Percentiles rank a stretch among this genome's conserved stretches.
Evolutionary conservation across 768 basidiomycete species (phyloP).

Genomic region (Filobasidium floriforme): DNA sequence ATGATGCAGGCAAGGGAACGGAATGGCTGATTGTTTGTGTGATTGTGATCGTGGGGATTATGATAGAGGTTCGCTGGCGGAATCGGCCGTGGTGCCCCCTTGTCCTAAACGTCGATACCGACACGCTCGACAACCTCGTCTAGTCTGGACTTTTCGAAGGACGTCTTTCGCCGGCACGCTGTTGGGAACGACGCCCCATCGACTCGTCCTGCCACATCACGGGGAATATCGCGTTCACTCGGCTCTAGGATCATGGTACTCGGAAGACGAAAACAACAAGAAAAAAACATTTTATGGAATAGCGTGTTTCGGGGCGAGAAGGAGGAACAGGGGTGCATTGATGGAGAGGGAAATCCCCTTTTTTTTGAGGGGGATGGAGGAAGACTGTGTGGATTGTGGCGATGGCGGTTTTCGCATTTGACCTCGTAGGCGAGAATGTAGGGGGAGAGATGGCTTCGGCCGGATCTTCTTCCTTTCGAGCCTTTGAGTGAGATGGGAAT

Average conservation of each 20-base stretch:
- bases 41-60: too few species aligned
- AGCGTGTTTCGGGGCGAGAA: background rate
- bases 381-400: too few species aligned
- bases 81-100: conserved; percentile 44
- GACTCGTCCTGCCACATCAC: background rate
- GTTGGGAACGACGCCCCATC: background rate
- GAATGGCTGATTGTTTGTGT: conserved; percentile 17
- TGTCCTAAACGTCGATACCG: conserved; percentile 33
- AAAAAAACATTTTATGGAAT: background rate
- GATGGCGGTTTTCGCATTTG: too few species aligned
- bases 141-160: too few species aligned
- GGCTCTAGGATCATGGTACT: background rate
- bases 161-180: background rate
- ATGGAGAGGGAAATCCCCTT: too few species aligned
- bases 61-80: conserved; percentile 42
- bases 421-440: too few species aligned
- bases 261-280: background rate
- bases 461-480: too few species aligned
- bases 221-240: background rate
- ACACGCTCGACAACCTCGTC: too few species aligned
- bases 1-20: too few species aligned
- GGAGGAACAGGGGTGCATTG: too few species aligned
- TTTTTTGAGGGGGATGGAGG: too few species aligned
- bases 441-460: background rate
- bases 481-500: background rate